phyloP scores from a whole-genome alignment of 2,329 filamentous ascomycete genomes.

The Hypoxylon sp. region DNA sequence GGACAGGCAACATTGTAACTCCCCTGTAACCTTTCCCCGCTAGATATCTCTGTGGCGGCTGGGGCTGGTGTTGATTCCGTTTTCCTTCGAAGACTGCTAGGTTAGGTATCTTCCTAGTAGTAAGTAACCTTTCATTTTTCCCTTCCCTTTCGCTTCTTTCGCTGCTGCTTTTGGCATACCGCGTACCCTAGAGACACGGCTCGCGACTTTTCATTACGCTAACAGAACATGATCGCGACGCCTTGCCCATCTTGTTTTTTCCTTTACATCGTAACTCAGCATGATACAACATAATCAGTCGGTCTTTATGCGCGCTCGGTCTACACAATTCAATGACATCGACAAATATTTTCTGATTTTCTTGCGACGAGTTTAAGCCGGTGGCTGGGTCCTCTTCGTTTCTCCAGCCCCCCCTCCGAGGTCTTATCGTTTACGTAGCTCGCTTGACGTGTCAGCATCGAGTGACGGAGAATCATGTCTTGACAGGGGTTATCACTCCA shows the following conservation, averaged over 20 bases:
- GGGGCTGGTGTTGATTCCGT: slow-evolving; percentile 33
- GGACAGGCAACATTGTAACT: too few relatives aligned
- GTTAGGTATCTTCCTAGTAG: too few relatives aligned
- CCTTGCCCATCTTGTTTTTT: slow-evolving; percentile 22
- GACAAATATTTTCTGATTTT: slow-evolving; percentile 29
- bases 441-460: slow-evolving; percentile 41
- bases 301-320: slow-evolving; percentile 10
- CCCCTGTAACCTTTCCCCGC: background rate
- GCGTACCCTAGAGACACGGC: slow-evolving; percentile 1
- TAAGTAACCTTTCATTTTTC: background rate
- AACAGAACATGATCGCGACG: slow-evolving; percentile 18
- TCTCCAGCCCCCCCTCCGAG: slow-evolving; percentile 32
- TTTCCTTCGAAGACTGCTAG: background rate
- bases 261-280: slow-evolving; percentile 23
- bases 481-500: slow-evolving; percentile 28
- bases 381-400: slow-evolving; percentile 29
- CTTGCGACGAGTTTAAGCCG: slow-evolving; percentile 22
- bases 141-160: slow-evolving; percentile 21
- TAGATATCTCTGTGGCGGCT: slow-evolving; percentile 38
- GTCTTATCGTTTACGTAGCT: slow-evolving; percentile 39
- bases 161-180: slow-evolving; percentile 21
- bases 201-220: slow-evolving; percentile 18
- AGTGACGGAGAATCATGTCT: slow-evolving; percentile 36
- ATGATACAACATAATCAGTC: slow-evolving; percentile 19
- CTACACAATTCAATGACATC: slow-evolving; percentile 15